Conservation (phyloP, 1,284 basidiomycete genomes). For the Trametes versicolor region DNA sequence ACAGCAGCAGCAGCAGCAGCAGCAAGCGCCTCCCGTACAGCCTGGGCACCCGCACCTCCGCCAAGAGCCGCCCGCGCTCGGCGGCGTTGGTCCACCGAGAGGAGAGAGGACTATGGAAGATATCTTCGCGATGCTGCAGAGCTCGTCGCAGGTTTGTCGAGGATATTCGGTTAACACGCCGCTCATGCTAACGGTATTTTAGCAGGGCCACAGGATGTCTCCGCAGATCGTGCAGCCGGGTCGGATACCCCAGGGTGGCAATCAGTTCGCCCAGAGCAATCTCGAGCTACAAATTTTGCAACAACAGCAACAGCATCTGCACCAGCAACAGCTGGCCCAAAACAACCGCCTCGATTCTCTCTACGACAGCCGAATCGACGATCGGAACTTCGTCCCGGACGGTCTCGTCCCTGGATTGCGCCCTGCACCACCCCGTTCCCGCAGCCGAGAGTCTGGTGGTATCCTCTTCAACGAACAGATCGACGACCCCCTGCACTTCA, state of each 20-base stretch:
- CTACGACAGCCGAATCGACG: constrained; percentile 77
- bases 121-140: constrained; percentile 78
- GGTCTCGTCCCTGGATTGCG: constrained; percentile 85
- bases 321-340: constrained; percentile 52
- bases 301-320: constrained; percentile 56
- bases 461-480: constrained; percentile 65
- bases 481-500: constrained; percentile 71
- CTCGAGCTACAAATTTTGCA: constrained; percentile 47
- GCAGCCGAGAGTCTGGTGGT: constrained; percentile 62
- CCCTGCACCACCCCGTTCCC: constrained; percentile 62
- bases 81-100: constrained; percentile 48
- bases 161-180: not conserved
- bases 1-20: constrained; percentile 32
- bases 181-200: constrained; percentile 4
- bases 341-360: constrained; percentile 67
- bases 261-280: constrained; percentile 42
- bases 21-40: constrained; percentile 49
- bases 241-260: constrained; percentile 40
- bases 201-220: constrained; percentile 44
- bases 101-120: constrained; percentile 77
- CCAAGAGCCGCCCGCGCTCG: constrained; percentile 52
- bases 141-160: constrained; percentile 63
- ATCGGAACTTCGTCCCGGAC: constrained; percentile 82
- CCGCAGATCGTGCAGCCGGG: constrained; percentile 41
- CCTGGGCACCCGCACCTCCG: constrained; percentile 57